Percentiles rank a stretch among this genome's conserved stretches.
Conservation (phyloP, 768 basidiomycete genomes). For the Suillus alpinus region DNA sequence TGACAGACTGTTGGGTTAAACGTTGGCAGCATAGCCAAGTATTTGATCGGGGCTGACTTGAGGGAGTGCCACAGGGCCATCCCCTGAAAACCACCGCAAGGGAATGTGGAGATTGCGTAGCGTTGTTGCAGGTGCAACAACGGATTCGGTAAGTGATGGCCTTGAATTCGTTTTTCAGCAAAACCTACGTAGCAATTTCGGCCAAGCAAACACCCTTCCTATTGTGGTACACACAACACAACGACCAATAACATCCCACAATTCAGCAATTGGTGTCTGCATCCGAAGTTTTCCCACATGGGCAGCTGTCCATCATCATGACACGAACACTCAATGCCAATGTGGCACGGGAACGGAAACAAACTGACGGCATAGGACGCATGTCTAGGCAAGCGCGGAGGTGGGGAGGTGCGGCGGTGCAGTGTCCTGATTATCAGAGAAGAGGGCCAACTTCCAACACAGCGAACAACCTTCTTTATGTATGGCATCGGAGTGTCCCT, state of each 20-base stretch:
- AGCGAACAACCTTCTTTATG: background rate
- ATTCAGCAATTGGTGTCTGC: background rate
- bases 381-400: background rate
- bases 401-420: background rate
- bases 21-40: background rate
- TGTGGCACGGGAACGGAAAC: background rate
- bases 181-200: background rate
- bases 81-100: background rate
- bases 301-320: background rate
- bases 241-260: background rate
- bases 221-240: background rate
- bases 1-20: background rate
- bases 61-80: background rate
- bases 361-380: background rate
- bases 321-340: background rate
- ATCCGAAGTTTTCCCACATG: background rate
- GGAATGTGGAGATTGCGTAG: background rate
- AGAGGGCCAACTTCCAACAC: background rate
- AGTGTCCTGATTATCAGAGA: background rate
- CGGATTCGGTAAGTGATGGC: background rate
- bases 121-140: background rate
- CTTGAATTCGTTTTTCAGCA: background rate
- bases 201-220: background rate
- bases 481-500: background rate
- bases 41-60: background rate